Conservation (phyloP, 1,284 basidiomycete genomes). For the Ustilago loliicola region DNA sequence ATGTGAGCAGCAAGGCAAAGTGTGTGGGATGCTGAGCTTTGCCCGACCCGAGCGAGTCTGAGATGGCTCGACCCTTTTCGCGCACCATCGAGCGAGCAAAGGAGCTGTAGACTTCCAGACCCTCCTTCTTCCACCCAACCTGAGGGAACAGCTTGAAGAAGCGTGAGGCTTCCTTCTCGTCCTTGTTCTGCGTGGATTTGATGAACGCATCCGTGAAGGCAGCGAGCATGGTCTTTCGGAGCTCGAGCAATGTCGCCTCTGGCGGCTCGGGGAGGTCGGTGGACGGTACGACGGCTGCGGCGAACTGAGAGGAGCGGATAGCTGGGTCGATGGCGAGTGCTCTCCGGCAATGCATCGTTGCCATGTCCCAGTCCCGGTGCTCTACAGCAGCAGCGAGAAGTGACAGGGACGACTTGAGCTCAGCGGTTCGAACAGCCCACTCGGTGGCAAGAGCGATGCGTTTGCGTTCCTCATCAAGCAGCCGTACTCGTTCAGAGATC, state of each 20-base stretch:
- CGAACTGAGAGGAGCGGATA: constrained; percentile 86
- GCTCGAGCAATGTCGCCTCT: constrained; percentile 81
- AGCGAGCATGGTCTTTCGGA: constrained; percentile 81
- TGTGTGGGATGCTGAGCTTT: constrained; percentile 53
- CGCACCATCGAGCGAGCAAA: constrained; percentile 90
- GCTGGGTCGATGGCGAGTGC: constrained; percentile 86
- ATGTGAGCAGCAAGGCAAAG: constrained; percentile 74
- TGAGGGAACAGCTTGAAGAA: constrained; percentile 97
- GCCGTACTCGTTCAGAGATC: constrained; percentile 87
- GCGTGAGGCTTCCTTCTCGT: constrained; percentile 81
- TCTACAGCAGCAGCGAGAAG: constrained; percentile 84
- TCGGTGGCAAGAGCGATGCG: constrained; percentile 86
- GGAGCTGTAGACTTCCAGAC: constrained; percentile 90
- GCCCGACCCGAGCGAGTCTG: constrained; percentile 42
- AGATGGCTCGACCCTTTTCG: constrained; percentile 50
- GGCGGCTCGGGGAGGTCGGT: constrained; percentile 88
- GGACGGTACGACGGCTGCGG: constrained; percentile 88
- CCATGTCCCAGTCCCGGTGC: constrained; percentile 92
- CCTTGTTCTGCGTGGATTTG: constrained; percentile 79
- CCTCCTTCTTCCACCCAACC: constrained; percentile 84
- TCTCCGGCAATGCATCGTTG: constrained; percentile 87
- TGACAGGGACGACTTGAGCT: constrained; percentile 88
- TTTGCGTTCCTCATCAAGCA: constrained; percentile 89
- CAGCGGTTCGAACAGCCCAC: constrained; percentile 86
- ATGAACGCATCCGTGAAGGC: constrained; percentile 87